phyloP scores from a whole-genome alignment of 768 basidiomycete genomes.

The Dendrothele bispora region DNA sequence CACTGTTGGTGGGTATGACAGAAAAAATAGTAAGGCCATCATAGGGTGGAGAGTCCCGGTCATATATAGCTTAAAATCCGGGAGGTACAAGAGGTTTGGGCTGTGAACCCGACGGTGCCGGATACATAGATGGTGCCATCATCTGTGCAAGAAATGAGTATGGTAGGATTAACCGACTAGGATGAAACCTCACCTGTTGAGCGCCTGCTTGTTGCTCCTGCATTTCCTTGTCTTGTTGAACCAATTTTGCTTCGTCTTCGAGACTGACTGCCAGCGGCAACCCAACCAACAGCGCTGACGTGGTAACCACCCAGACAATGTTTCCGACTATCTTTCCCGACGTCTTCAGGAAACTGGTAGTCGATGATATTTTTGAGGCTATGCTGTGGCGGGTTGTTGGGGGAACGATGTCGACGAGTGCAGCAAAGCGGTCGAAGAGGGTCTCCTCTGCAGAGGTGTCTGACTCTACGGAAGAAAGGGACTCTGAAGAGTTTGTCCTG shows the following conservation, averaged over 20 bases:
- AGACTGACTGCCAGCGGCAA: slow-evolving; percentile 89
- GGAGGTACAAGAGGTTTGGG: slow-evolving; percentile 77
- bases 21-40: slow-evolving; percentile 9
- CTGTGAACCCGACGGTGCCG: slow-evolving; percentile 38
- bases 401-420: slow-evolving; percentile 94
- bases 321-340: slow-evolving; percentile 78
- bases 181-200: slow-evolving; percentile 65
- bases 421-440: slow-evolving; percentile 81
- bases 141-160: slow-evolving; percentile 62
- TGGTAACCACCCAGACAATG: slow-evolving; percentile 93
- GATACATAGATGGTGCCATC: slow-evolving; percentile 67
- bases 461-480: slow-evolving; percentile 80
- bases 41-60: neutral
- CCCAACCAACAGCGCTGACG: slow-evolving; percentile 90
- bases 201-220: slow-evolving; percentile 86
- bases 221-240: slow-evolving; percentile 93
- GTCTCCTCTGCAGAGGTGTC: slow-evolving; percentile 77
- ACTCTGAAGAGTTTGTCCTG: slow-evolving; percentile 66
- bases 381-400: slow-evolving; percentile 85
- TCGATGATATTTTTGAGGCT: slow-evolving; percentile 54
- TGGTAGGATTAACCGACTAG: neutral
- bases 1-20: neutral
- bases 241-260: slow-evolving; percentile 95
- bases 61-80: slow-evolving; percentile 58
- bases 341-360: slow-evolving; percentile 64